Evolutionary conservation across 345 rosid species (phyloP), one percentile per base, ranked within the genome.

Genomic region (Hibiscus trionum): DNA sequence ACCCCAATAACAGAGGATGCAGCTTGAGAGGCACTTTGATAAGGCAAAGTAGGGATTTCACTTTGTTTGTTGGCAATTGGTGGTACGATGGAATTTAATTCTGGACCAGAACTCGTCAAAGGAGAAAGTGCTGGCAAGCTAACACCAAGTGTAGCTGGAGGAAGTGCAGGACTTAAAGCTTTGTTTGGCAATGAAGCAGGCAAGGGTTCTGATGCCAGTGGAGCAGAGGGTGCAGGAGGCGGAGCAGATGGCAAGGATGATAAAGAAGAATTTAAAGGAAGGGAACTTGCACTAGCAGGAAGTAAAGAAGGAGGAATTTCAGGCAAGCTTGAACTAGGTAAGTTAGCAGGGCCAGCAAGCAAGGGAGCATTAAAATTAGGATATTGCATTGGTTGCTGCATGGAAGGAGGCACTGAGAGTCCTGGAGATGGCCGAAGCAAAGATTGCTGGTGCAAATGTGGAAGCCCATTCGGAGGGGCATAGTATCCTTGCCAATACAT

Each of bases 401-500:
- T 78, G 53, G 93, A 66, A 73, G 84, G 78, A 50, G 90, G 87
- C 87, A 94, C 80, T 50, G 91, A 77, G 70, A 88, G 55, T 69
- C 91, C 97, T 55, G 85, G 93, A 55, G 94, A 89, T 11, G 98
- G 88, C 39, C 86, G 86, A 78, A 90, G 88, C 77, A 87, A 73
- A 77, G 98, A 74, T 75, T 91, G 98, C 73, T 94, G 97, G 72
- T 82, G 97, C 84, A 91, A 17, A 72, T 89, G 97, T 12, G 90
- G 90, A 76, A 87, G 86, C 74, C 92, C 97, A 82, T 81, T 90
- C 61, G 95, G 90, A 11, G 94, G 89, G 14, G 76, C 80, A 85
- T 91, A 94, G 81, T 85, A 94, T 53, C 96, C 93, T 79, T 80
- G 97, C 97, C 97, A 91, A 80, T 90, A 94, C 89, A 91, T 85